phyloP scores from a whole-genome alignment of 202 grass and related monocot genomes.

The Zizania palustris region DNA sequence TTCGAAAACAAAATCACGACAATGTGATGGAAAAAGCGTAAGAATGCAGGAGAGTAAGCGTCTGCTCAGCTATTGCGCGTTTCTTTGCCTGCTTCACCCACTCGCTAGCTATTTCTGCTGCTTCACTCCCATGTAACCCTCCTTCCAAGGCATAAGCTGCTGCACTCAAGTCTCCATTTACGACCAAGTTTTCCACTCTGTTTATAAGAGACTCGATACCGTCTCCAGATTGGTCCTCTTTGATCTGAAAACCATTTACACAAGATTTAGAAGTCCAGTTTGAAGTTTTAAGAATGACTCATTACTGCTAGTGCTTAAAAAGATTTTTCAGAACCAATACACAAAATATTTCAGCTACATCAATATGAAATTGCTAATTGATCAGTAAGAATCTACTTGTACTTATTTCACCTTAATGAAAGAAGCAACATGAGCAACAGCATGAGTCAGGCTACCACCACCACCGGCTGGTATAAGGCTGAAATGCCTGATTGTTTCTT shows the following conservation, averaged over 20 bases:
- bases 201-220: constrained; percentile 83
- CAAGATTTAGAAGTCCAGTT: constrained; percentile 30
- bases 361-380: constrained; percentile 1
- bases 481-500: constrained; percentile 81
- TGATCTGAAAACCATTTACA: constrained; percentile 63
- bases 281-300: not conserved
- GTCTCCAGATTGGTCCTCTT: constrained; percentile 71
- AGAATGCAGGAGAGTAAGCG: constrained; percentile 83
- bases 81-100: constrained; percentile 79
- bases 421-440: constrained; percentile 78
- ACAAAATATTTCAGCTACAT: constrained; percentile 30
- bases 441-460: constrained; percentile 83
- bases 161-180: constrained; percentile 72
- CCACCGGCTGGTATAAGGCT: constrained; percentile 88
- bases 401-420: constrained; percentile 73
- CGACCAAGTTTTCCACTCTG: constrained; percentile 70
- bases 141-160: constrained; percentile 70
- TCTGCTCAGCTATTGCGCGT: constrained; percentile 84
- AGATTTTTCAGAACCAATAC: not conserved
- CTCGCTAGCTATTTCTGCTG: constrained; percentile 60
- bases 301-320: not conserved
- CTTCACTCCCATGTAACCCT: constrained; percentile 76
- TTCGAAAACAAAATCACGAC: constrained; percentile 42
- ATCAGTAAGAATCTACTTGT: constrained; percentile 16
- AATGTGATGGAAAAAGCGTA: constrained; percentile 74